phyloP scores from a whole-genome alignment of 345 rosid genomes.

The Eucalyptus microcorys region DNA sequence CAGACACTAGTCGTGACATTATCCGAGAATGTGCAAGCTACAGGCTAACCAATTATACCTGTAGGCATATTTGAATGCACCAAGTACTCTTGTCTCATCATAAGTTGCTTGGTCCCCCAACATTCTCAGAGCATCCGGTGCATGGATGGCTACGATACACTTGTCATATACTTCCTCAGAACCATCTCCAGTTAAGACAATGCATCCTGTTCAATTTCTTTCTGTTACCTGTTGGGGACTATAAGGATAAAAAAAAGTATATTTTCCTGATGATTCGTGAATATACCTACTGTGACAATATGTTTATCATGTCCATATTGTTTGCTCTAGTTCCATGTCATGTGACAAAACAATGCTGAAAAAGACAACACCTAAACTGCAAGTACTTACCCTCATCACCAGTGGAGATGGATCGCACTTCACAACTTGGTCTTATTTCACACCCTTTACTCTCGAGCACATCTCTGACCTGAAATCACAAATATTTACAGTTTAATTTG shows the following conservation, averaged over 20 bases:
- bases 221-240: background rate
- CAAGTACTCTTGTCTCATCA: slow-evolving; percentile 66
- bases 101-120: slow-evolving; percentile 58
- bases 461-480: slow-evolving; percentile 37
- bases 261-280: background rate
- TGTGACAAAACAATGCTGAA: background rate
- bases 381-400: slow-evolving; percentile 22
- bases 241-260: background rate
- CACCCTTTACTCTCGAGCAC: slow-evolving; percentile 54
- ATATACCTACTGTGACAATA: background rate
- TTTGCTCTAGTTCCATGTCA: background rate
- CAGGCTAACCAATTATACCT: slow-evolving; percentile 24
- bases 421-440: slow-evolving; percentile 42
- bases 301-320: background rate
- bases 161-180: slow-evolving; percentile 25
- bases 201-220: slow-evolving; percentile 21
- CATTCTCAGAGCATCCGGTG: slow-evolving; percentile 62
- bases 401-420: slow-evolving; percentile 36
- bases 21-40: background rate
- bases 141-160: slow-evolving; percentile 59
- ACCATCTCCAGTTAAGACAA: slow-evolving; percentile 33
- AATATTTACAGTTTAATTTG: background rate
- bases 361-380: background rate
- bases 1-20: background rate
- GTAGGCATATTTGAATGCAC: slow-evolving; percentile 74